Base-by-base conservation (phyloP, 331 rosid species). In the Erythrophleum ivorense region DNA sequence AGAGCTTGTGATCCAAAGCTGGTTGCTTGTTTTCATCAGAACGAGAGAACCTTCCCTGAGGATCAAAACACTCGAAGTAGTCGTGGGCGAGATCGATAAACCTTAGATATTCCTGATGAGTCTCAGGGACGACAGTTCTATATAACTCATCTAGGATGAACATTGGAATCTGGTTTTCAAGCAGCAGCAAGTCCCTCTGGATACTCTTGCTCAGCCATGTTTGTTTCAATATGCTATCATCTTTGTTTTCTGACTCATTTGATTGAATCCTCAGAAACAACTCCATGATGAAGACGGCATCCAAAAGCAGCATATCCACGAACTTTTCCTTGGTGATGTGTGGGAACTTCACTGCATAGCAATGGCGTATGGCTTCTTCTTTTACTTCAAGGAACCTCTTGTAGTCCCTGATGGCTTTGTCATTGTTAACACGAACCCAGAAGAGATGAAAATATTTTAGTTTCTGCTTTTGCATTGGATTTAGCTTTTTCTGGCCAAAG, bases 91-190 rank as follows among this genome's bases (percentile, higher is more conserved):
- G 84, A 6, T 64, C 70, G 13, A 34, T 10, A 63, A 63, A 63
- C 2, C 62, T 48, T 33, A 0, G 16, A 59, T 13, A 7, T 14
- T 1, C 2, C 64, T 21, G 9, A 3, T 24, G 2, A 1, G 33
- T 1, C 6, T 62, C 60, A 14, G 79, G 78, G 2, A 67, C 71
- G 59, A 70, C 83, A 18, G 4, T 59, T 11, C 41, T 73, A 13
- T 81, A 73, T 2, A 82, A 70, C 8, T 67, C 63, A 14, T 78
- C 79, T 64, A 85, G 9, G n/a, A 82, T 83, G 9, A 0, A 29
- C 2, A 85, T 31, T 73, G 88, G 88, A 70, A 85, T 77, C 71
- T 85, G 88, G 49, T 85, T 82, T 77, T 85, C 86, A 3, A 81
- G 81, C n/a, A n/a, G n/a, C n/a, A n/a, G n/a, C n/a, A n/a, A n/a